Percentiles rank a stretch among this genome's conserved stretches.
phyloP scores from a whole-genome alignment of 768 basidiomycete genomes.

The Boletus insuetus region DNA sequence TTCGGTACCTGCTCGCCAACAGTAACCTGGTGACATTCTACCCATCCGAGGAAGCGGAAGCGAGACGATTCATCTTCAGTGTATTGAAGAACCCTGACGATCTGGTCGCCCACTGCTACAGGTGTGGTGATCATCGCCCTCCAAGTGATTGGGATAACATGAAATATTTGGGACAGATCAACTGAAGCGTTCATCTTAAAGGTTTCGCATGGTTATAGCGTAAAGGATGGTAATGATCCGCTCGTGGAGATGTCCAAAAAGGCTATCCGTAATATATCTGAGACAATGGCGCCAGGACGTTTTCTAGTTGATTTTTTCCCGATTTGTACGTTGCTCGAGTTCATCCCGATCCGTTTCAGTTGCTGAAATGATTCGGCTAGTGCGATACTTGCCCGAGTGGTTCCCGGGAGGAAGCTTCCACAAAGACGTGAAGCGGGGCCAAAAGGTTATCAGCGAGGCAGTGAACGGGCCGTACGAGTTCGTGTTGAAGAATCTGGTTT shows the following conservation, averaged over 20 bases:
- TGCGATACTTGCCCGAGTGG: slow-evolving; percentile 15
- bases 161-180: slow-evolving; percentile 22
- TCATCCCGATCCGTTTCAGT: too few relatives aligned
- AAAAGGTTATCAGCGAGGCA: not conserved
- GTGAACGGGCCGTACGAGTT: not conserved
- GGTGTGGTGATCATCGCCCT: not conserved
- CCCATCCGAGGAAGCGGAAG: not conserved
- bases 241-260: slow-evolving; percentile 28
- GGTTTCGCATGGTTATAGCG: slow-evolving; percentile 36
- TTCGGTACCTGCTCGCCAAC: not conserved
- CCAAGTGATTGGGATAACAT: not conserved
- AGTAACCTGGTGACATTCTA: not conserved
- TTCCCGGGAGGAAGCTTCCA: slow-evolving; percentile 14
- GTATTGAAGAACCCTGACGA: not conserved
- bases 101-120: not conserved
- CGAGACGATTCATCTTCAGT: not conserved
- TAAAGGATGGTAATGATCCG: slow-evolving; percentile 31
- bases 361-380: not conserved
- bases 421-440: slow-evolving; percentile 1
- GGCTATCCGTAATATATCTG: slow-evolving; percentile 15
- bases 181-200: slow-evolving; percentile 30
- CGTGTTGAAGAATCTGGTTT: slow-evolving; percentile 9
- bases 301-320: slow-evolving; percentile 6
- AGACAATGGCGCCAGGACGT: not conserved
- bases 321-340: not conserved